These are phyloP conservation scores for Beverwykella pulmonaria DNA, from an alignment of 495 filamentous ascomycete species.

Conservation along the genomic window DNA sequence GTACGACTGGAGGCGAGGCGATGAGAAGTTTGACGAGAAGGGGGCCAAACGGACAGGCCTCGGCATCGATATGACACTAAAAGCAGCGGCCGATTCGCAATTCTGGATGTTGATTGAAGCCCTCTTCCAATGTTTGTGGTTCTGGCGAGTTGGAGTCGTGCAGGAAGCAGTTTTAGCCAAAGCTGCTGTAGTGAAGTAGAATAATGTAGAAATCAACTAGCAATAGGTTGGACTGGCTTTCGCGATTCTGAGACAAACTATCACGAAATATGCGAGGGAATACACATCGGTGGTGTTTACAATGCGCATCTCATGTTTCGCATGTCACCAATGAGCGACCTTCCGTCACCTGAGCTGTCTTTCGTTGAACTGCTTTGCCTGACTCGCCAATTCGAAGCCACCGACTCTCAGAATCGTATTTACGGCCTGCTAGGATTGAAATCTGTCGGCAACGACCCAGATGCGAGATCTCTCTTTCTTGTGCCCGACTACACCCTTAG, in stretches of 20 bases:
- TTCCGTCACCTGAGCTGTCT: slow-evolving; percentile 1
- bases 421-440: slow-evolving; percentile 5
- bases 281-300: not conserved
- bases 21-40: not conserved
- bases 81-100: not conserved
- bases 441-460: not conserved
- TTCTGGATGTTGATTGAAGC: not conserved
- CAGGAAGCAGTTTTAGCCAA: slow-evolving; percentile 33
- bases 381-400: not conserved
- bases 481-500: not conserved
- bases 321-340: not conserved
- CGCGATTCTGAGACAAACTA: slow-evolving; percentile 6
- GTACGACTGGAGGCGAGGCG: not conserved
- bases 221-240: not conserved
- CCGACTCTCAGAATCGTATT: not conserved
- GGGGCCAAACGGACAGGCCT: not conserved
- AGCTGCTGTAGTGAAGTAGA: not conserved
- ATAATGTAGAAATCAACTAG: not conserved
- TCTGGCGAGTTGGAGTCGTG: slow-evolving; percentile 39
- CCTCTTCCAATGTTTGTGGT: slow-evolving; percentile 8
- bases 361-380: slow-evolving; percentile 5
- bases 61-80: not conserved
- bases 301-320: slow-evolving; percentile 5
- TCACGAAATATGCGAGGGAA: not conserved
- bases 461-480: not conserved